Evolutionary conservation across 768 basidiomycete species (phyloP), one percentile per base, ranked within the genome.

Genomic region (Kwoniella newhampshirensis): DNA sequence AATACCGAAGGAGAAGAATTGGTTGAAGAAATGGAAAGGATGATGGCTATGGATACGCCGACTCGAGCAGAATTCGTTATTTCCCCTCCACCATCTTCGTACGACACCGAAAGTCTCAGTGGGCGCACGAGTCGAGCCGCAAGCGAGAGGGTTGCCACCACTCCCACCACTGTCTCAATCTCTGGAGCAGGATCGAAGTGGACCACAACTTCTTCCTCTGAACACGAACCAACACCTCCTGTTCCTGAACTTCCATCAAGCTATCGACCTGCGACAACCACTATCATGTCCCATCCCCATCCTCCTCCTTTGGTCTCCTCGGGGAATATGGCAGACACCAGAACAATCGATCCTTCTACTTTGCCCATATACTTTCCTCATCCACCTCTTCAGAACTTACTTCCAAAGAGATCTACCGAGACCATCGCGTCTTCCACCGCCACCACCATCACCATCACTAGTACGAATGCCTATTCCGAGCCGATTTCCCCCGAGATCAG

Each of bases 41-140:
- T 73, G 17, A 46, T 73, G 50, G 59, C 55, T 18, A 69, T 73
- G 68, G 71, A 73, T 43, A 69, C 71, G 21, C 71, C 71, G 12
- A 68, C 68, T n/a, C 59, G 71, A 28, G 54, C 71, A 9, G 66
- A 69, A 47, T 70, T 73, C 46, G 68, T 73, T 48, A 66, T 62
- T 27, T 73, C 71, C 3, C 68, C 70, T 25, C 56, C 65, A 4
- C 47, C 56, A 4, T 42, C 47, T 8, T 43, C 39, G 18, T 42
- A 6, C 6, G 8, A 7, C 18, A 8, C 7, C 40, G 32, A 32
- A 6, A 13, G 21, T 27, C 25, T 15, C n/a, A 21, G 37, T 41
- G 54, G 54, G 9, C 37, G 56, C 11, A 28, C 37, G 18, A 44
- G 41, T 37, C 50, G 56, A 35, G 49, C 56, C 32, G 55, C 49